A percentile compares a stretch with the other conserved stretches of the same genome.
Evolutionary conservation across 352 stramenopile genomes (phyloP).

Genomic region (Phytopythium chamaehyphon): DNA sequence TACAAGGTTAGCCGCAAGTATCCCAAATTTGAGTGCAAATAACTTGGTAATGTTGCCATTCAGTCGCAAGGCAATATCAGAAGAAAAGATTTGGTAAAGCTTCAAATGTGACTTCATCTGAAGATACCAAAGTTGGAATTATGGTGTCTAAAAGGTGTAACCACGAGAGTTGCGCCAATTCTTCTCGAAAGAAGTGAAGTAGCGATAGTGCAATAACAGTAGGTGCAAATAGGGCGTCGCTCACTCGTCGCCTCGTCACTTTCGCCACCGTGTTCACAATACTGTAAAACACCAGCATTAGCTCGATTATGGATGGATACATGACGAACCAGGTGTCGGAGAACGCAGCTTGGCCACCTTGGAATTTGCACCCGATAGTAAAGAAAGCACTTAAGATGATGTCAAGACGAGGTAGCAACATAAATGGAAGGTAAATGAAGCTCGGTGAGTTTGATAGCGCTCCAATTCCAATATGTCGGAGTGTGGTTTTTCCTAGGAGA

Average conservation of each 20-base stretch:
- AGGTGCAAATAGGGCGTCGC: too few species aligned
- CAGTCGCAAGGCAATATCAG: slow-evolving; percentile 10
- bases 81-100: slow-evolving; percentile 7
- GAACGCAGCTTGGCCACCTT: slow-evolving; percentile 1
- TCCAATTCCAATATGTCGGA: too few species aligned
- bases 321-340: slow-evolving; percentile 24
- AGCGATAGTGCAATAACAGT: neutral
- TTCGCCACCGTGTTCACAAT: too few species aligned
- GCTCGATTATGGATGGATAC: slow-evolving; percentile 22
- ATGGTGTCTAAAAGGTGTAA: slow-evolving; percentile 6
- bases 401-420: slow-evolving; percentile 15
- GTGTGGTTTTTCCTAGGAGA: too few species aligned
- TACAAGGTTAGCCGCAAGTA: slow-evolving; percentile 10
- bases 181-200: neutral
- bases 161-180: neutral
- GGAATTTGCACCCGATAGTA: neutral
- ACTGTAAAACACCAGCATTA: slow-evolving; percentile 12
- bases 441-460: too few species aligned
- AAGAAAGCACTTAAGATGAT: slow-evolving; percentile 19
- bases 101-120: slow-evolving; percentile 9
- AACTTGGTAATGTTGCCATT: slow-evolving; percentile 9
- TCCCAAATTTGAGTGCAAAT: slow-evolving; percentile 8
- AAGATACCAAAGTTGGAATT: slow-evolving; percentile 5
- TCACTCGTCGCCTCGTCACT: too few species aligned
- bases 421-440: slow-evolving; percentile 6